phyloP scores from a whole-genome alignment of 306 rosid genomes.

The Cicer arietinum region DNA sequence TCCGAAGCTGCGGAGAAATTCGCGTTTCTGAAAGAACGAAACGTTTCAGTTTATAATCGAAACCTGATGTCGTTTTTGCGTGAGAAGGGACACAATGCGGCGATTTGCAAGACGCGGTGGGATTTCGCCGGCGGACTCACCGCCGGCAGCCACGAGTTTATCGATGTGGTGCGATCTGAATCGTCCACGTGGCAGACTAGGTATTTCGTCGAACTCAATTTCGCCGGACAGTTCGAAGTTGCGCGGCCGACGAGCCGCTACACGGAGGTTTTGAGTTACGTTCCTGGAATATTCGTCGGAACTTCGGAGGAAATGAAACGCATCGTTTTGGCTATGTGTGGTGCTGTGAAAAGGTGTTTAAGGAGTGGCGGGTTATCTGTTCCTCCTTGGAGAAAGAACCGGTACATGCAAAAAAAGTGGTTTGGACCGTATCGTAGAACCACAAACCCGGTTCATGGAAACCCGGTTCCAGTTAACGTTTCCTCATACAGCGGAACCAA shows the following conservation, averaged over 20 bases:
- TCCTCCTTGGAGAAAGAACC: slow-evolving; percentile 91
- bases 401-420: slow-evolving; percentile 84
- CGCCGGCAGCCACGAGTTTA: slow-evolving; percentile 70
- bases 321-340: slow-evolving; percentile 58
- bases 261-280: slow-evolving; percentile 38
- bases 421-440: slow-evolving; percentile 74
- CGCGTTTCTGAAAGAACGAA: slow-evolving; percentile 36
- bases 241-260: slow-evolving; percentile 44
- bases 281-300: slow-evolving; percentile 66
- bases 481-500: neutral
- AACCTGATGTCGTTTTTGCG: slow-evolving; percentile 68
- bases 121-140: slow-evolving; percentile 51
- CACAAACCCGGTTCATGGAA: slow-evolving; percentile 56
- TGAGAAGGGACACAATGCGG: slow-evolving; percentile 72
- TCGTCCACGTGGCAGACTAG: slow-evolving; percentile 47
- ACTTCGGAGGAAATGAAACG: slow-evolving; percentile 62
- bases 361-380: slow-evolving; percentile 54
- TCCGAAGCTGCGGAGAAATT: slow-evolving; percentile 53
- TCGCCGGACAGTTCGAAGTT: slow-evolving; percentile 44
- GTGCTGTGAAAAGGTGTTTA: slow-evolving; percentile 63
- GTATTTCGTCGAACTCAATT: slow-evolving; percentile 63
- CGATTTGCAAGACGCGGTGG: slow-evolving; percentile 83
- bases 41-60: slow-evolving; percentile 42
- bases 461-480: slow-evolving; percentile 4
- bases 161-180: slow-evolving; percentile 60